A percentile compares a stretch with the other conserved stretches of the same genome.
These are phyloP conservation scores for Hortaea werneckii DNA, from an alignment of 2,329 filamentous ascomycete species.

Conservation along the genomic window DNA sequence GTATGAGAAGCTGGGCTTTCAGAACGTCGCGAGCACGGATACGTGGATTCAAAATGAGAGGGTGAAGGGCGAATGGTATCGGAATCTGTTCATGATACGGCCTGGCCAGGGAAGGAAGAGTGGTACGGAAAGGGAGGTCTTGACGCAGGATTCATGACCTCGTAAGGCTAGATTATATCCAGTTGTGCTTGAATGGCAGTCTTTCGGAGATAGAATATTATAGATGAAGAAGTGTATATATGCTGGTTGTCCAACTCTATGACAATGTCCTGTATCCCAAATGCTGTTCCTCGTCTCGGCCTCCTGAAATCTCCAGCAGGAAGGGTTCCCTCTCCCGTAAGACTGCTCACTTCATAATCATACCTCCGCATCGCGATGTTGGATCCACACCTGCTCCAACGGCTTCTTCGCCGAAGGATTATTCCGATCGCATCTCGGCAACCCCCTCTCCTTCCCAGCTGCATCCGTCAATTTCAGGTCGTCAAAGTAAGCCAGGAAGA, in stretches of 20 bases:
- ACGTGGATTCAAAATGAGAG: conserved; percentile 18
- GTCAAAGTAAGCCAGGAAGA: conserved; percentile 42
- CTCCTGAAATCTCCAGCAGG: too few species aligned
- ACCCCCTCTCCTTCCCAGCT: conserved; percentile 23
- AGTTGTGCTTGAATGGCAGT: not conserved
- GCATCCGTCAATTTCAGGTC: conserved; percentile 37
- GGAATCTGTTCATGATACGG: conserved; percentile 19
- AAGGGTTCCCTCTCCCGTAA: too few species aligned
- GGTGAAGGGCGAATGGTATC: conserved; percentile 13
- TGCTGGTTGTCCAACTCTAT: too few species aligned
- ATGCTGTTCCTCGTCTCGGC: too few species aligned
- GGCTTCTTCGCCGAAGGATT: conserved; percentile 33
- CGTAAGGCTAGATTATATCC: too few species aligned
- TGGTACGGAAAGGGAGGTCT: not conserved
- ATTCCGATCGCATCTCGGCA: conserved; percentile 30
- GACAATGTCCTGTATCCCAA: too few species aligned
- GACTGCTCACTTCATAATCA: conserved; percentile 6
- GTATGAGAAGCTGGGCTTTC: conserved; percentile 30
- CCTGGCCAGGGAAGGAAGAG: not conserved
- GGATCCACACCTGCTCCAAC: conserved; percentile 25
- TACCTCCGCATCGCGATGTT: conserved; percentile 25
- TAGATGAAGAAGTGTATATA: too few species aligned
- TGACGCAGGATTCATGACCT: too few species aligned
- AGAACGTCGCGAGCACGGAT: conserved; percentile 11
- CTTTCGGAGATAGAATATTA: not conserved